Percentiles rank a stretch among this genome's conserved stretches.
These are phyloP conservation scores for Hypoxylon crocopeplum DNA, from an alignment of 495 filamentous ascomycete species.

Conservation along the genomic window DNA sequence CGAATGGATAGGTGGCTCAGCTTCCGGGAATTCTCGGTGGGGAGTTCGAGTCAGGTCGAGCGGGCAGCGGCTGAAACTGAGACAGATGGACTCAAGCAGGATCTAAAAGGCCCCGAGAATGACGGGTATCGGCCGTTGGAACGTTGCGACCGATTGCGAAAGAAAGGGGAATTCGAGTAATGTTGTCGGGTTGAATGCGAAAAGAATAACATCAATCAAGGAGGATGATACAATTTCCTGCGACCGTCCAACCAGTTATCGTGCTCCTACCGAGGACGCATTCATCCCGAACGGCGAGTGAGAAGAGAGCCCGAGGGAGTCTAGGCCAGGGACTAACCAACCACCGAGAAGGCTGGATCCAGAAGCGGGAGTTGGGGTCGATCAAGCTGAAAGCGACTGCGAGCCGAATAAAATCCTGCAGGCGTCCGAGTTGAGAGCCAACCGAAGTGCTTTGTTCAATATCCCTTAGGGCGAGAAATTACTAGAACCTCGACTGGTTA, in stretches of 20 bases:
- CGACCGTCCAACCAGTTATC: slow-evolving; percentile 35
- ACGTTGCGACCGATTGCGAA: slow-evolving; percentile 30
- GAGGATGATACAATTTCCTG: slow-evolving; percentile 15
- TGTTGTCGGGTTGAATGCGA: slow-evolving; percentile 15
- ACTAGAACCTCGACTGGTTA: slow-evolving; percentile 9
- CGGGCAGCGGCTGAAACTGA: slow-evolving; percentile 42
- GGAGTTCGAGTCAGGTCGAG: slow-evolving; percentile 38
- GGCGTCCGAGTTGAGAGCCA: slow-evolving; percentile 21
- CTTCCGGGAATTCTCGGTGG: slow-evolving; percentile 39
- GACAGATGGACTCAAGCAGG: slow-evolving; percentile 29
- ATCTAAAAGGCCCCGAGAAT: slow-evolving; percentile 10
- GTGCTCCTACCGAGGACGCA: slow-evolving; percentile 27
- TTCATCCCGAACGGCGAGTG: slow-evolving; percentile 43
- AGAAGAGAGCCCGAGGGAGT: slow-evolving; percentile 35
- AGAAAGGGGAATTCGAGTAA: background rate
- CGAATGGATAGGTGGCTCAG: slow-evolving; percentile 5
- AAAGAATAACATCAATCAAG: slow-evolving; percentile 22
- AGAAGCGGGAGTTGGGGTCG: slow-evolving; percentile 42
- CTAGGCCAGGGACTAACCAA: slow-evolving; percentile 43
- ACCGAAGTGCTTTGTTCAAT: slow-evolving; percentile 17
- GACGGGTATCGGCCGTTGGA: slow-evolving; percentile 28
- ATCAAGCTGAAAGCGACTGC: slow-evolving; percentile 36
- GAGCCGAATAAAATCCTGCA: slow-evolving; percentile 29
- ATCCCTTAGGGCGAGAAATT: slow-evolving; percentile 6
- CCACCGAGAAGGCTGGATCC: slow-evolving; percentile 39